A percentile compares a stretch with the other conserved stretches of the same genome.
Evolutionary conservation across 2,329 filamentous ascomycete genomes (phyloP).

Genomic region (Metarhizium robertsii): DNA sequence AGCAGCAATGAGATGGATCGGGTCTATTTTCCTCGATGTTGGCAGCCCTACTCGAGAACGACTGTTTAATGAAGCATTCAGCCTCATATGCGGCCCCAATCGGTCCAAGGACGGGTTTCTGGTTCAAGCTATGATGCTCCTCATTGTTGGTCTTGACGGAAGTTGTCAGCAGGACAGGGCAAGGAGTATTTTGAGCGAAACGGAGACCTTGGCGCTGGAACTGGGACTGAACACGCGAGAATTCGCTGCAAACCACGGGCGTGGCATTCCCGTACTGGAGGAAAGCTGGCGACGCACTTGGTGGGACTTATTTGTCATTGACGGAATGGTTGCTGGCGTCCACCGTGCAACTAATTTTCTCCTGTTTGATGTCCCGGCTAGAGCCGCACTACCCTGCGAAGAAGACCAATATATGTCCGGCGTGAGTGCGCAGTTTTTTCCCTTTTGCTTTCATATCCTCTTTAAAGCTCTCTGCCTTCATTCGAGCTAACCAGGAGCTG

Average conservation of each 20-base stretch:
- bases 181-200: constrained; percentile 54
- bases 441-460: background rate
- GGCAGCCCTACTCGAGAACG: constrained; percentile 31
- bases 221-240: constrained; percentile 64
- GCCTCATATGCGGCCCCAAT: constrained; percentile 36
- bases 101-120: constrained; percentile 48
- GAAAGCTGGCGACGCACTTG: constrained; percentile 84
- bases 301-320: constrained; percentile 78
- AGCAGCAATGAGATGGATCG: constrained; percentile 46
- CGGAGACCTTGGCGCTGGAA: constrained; percentile 63
- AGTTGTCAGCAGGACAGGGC: constrained; percentile 63
- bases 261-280: constrained; percentile 58
- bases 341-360: constrained; percentile 61
- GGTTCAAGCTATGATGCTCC: constrained; percentile 69
- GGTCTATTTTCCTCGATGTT: constrained; percentile 44
- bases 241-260: constrained; percentile 56
- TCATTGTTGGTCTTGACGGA: constrained; percentile 71
- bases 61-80: constrained; percentile 50
- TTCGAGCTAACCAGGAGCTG: constrained; percentile 1
- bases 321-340: constrained; percentile 76
- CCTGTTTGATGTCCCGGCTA: constrained; percentile 56
- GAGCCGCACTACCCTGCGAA: constrained; percentile 72
- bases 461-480: background rate
- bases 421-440: constrained; percentile 29
- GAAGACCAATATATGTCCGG: constrained; percentile 60